Evolutionary conservation across 192 early-diverging fungal species (phyloP).

Genomic region (Backusella luteola): DNA sequence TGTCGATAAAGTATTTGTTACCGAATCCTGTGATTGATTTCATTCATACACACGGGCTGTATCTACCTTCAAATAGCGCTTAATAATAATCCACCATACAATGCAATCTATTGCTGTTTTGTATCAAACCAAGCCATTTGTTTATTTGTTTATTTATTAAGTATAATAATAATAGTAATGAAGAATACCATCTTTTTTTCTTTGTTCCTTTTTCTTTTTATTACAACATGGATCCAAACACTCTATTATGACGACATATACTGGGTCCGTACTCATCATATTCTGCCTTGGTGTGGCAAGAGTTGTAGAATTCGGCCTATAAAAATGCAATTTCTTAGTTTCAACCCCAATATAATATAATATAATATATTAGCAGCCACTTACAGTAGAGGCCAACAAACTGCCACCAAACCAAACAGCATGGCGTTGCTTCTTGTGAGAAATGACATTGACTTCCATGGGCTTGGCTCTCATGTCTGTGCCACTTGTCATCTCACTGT

Average conservation of each 20-base stretch:
- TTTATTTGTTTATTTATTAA: neutral
- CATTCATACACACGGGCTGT: constrained; percentile 78
- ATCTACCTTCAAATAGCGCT: constrained; percentile 32
- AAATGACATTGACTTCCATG: constrained; percentile 95
- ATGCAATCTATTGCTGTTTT: neutral
- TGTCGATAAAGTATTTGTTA: constrained; percentile 94
- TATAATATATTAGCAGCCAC: constrained; percentile 2
- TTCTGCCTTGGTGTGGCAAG: constrained; percentile 96
- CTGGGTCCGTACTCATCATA: constrained; percentile 98
- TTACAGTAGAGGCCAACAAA: constrained; percentile 87
- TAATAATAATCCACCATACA: neutral
- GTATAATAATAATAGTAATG: neutral
- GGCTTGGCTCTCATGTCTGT: constrained; percentile 57
- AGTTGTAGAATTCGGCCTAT: constrained; percentile 85
- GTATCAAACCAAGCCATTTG: neutral
- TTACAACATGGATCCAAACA: constrained; percentile 61
- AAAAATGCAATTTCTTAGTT: too few relatives aligned
- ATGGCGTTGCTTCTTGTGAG: constrained; percentile 98
- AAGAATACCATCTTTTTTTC: neutral
- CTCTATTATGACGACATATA: constrained; percentile 91
- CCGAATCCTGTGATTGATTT: constrained; percentile 93
- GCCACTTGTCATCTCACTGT: constrained; percentile 75
- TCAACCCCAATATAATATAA: neutral
- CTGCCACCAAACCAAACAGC: constrained; percentile 99
- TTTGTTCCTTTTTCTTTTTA: neutral